Percentiles rank a stretch among this genome's conserved stretches.
phyloP scores from a whole-genome alignment of 169 alveolate species.

The Plasmodium gonderi region DNA sequence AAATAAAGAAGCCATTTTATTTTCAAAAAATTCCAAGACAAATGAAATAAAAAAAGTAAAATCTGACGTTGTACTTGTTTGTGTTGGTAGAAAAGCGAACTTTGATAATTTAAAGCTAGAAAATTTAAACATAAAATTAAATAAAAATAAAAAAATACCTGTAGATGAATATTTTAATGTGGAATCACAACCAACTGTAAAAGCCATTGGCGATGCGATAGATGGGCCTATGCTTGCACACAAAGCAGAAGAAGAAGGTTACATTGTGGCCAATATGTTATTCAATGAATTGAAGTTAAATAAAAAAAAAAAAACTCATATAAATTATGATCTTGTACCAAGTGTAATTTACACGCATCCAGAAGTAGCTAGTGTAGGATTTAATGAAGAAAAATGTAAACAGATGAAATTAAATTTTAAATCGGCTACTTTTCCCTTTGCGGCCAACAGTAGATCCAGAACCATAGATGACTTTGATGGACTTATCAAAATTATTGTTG shows the following conservation, averaged over 20 bases:
- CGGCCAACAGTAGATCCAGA: slow-evolving; percentile 97
- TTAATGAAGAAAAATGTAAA: slow-evolving; percentile 94
- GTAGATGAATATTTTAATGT: slow-evolving; percentile 87
- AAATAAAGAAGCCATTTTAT: slow-evolving; percentile 79
- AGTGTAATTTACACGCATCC: slow-evolving; percentile 98
- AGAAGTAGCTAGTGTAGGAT: slow-evolving; percentile 99
- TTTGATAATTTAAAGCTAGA: slow-evolving; percentile 93
- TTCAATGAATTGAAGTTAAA: slow-evolving; percentile 88
- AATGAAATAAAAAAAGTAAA: slow-evolving; percentile 79
- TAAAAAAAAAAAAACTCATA: slow-evolving; percentile 82
- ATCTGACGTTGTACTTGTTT: slow-evolving; percentile 92
- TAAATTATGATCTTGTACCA: slow-evolving; percentile 95
- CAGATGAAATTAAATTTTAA: slow-evolving; percentile 87
- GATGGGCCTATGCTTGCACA: slow-evolving; percentile 99
- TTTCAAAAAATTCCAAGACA: slow-evolving; percentile 88
- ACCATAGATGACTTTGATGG: slow-evolving; percentile 96
- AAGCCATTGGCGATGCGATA: slow-evolving; percentile 98
- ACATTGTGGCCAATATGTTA: slow-evolving; percentile 93
- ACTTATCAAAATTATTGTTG: slow-evolving; percentile 89
- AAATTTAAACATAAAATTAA: slow-evolving; percentile 88
- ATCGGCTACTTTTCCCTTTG: slow-evolving; percentile 95
- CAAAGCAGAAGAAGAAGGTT: slow-evolving; percentile 99
- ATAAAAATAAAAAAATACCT: slow-evolving; percentile 88
- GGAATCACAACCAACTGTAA: slow-evolving; percentile 84
- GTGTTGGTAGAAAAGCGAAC: slow-evolving; percentile 97